Evolutionary conservation across 768 basidiomycete genomes (phyloP), one percentile per base, ranked within the genome.

Genomic region (Suillus ampliporus): DNA sequence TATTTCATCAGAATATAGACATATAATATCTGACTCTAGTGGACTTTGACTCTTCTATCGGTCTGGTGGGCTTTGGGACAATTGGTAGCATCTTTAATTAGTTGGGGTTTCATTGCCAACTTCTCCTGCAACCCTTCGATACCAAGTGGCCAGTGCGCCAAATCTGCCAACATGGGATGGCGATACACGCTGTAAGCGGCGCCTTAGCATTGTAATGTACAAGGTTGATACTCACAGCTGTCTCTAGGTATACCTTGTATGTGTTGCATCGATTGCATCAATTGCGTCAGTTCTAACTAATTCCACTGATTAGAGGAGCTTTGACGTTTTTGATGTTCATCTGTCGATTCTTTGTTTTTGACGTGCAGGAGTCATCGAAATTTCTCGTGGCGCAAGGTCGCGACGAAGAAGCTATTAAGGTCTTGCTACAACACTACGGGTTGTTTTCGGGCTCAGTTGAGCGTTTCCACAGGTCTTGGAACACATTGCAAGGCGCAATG

Each of bases 331-430:
- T 83, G 50, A 79, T 85, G 71, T 88, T 86, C 72, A 69, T 85
- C 62, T 64, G 79, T 59, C 86, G 87, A 34, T 86, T 82, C 74
- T 71, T 85, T 59, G 74, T 88, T 28, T 87, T 89, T 64, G 82
- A 80, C 63, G 76, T 89, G 58, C 82, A 86, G 67, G 88, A 88
- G 68, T 85, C 85, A 0, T 82, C 87, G 10, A 89, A 89, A 67
- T 89, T 83, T 71, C 79, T 88, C 23, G 75, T 87, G 26, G 81
- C 80, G 5, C 82, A 84, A 67, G 85, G 86, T 28, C 80, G 81
- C 46, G 86, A 89, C 66, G 77, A 78, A 53, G 84, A 87, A 50
- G 86, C 86, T 7, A 76, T 88, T 53, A 73, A 76, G 64, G 82
- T 82, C 28, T n/a, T 34, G 28, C 28, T 11, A 51, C 5, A n/a